Base-by-base conservation (phyloP, 129 eudicot genomes). In the Centaurea solstitialis region DNA sequence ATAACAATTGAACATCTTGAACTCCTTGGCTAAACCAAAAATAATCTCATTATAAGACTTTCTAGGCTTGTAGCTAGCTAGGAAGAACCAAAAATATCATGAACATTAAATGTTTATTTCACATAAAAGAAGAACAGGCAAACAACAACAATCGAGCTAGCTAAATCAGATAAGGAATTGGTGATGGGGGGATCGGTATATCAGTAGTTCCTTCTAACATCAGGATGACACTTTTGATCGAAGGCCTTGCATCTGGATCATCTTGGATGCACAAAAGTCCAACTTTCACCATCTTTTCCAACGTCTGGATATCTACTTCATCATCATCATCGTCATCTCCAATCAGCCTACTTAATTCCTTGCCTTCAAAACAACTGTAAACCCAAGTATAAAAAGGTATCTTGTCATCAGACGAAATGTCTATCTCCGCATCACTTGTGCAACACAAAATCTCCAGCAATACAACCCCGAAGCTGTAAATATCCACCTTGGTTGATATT, bases 181-280 rank as follows among this genome's bases (percentile, higher is more conserved):
- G 83, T 45, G 79, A 68, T 18, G 76, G 80, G 74, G 83, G 81
- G 18, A 17, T 17, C 74, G 89, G 86, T 40, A 78, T 78, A 53
- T 73, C 83, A 37, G 70, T 21, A 76, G 83, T 86, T 78, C 89
- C 89, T 70, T 86, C 86, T 76, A 86, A 78, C 89, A 86, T 86
- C 35, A 81, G 66, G 40, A 86, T 68, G 4, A 86, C 81, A 78
- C 75, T 77, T 67, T 82, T 86, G 57, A 86, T 86, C 1, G 79
- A 68, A 47, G 89, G 89, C 62, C 89, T 76, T 26, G 79, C 70
- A 65, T 78, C 62, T 3, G 86, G 84, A 68, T 86, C 75, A 20
- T 77, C 86, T 68, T 82, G 89, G 53, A 86, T 78, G 76, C 89
- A 86, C 26, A 73, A 28, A 22, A 86, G 79, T 38, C 89, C 89